Conservation (phyloP, 2,329 filamentous ascomycete genomes). For the Fusarium oligoseptatum region DNA sequence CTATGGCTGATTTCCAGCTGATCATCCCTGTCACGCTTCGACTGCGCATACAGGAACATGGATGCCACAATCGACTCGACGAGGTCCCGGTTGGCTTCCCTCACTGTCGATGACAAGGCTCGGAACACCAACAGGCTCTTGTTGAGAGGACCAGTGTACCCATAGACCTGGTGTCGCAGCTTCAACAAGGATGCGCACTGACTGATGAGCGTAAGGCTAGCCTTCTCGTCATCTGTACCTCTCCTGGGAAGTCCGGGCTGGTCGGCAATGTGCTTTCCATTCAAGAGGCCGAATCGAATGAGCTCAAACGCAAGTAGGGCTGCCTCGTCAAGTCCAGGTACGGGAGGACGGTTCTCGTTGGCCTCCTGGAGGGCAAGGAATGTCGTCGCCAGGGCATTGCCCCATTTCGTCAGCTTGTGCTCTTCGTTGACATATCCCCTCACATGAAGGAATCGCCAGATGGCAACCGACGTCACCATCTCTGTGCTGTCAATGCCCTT, state of each 20-base stretch:
- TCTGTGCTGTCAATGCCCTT: slow-evolving; percentile 75
- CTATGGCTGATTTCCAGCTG: slow-evolving; percentile 77
- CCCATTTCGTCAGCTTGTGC: slow-evolving; percentile 88
- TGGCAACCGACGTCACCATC: slow-evolving; percentile 77
- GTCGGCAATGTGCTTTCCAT: slow-evolving; percentile 72
- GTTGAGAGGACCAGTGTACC: slow-evolving; percentile 94
- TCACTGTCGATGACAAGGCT: slow-evolving; percentile 83
- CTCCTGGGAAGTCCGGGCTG: slow-evolving; percentile 68
- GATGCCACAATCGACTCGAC: slow-evolving; percentile 85
- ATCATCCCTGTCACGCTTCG: slow-evolving; percentile 76
- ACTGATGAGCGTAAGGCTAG: slow-evolving; percentile 84
- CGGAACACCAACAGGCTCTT: slow-evolving; percentile 90
- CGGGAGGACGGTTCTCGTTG: slow-evolving; percentile 58
- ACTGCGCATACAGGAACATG: slow-evolving; percentile 85
- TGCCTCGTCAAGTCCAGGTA: slow-evolving; percentile 76
- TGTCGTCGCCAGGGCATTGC: slow-evolving; percentile 80
- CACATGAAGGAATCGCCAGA: slow-evolving; percentile 92
- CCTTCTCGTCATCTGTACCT: slow-evolving; percentile 78
- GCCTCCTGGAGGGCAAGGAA: slow-evolving; percentile 72
- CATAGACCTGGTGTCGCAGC: slow-evolving; percentile 84
- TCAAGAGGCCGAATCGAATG: slow-evolving; percentile 82
- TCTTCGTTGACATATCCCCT: slow-evolving; percentile 84
- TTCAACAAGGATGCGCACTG: slow-evolving; percentile 87
- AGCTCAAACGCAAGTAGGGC: slow-evolving; percentile 89
- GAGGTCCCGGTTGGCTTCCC: slow-evolving; percentile 83